Base-by-base conservation (phyloP, 192 early-diverging fungal species). In the Coemansia sp. region DNA sequence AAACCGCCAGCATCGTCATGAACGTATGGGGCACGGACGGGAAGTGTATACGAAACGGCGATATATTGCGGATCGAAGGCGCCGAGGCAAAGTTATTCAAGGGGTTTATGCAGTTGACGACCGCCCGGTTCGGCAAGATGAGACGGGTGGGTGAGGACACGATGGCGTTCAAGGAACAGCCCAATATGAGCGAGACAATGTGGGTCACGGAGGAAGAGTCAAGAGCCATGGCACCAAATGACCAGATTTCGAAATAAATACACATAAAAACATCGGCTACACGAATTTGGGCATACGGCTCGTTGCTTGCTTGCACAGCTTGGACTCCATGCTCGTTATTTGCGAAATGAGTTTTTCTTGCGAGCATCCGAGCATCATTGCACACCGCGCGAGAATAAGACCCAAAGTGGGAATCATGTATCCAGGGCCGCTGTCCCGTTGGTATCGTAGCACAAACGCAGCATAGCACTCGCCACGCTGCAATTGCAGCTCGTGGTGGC, bases 141-240 rank as follows among this genome's bases (percentile, higher is more conserved):
- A 76, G 73, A 56, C 73, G 84, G 15, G 79, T 89, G 19, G 88
- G 88, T 19, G 86, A 87, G 38, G 79, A 79, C 29, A 79, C 76
- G 0, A 79, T 79, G 76, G 45, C 61, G 27, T 83, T 67, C 56
- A 65, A 60, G 21, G 82, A 83, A 19, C 63, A 63, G 25, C 82
- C 82, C 17, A 83, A 83, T 56, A 21, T 73, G 25, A 83, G 82
- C 66, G 68, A 74, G 14, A 56, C 67, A 56, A 66, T 64, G 60
- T 83, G 82, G 82, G 76, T 79, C 56, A 71, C 75, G 3, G 81
- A 83, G 29, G 71, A 73, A 19, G 77, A 79, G 24, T 65, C 70
- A 4, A 52, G 67, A 7, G 39, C 60, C 2, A 69, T 73, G 59
- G 62, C 21, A 7, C 32, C 25, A 0, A 8, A 55, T 5, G 49